These are phyloP conservation scores for Apostasia ramifera DNA, from an alignment of 106 monocot genomes.

Conservation along the genomic window DNA sequence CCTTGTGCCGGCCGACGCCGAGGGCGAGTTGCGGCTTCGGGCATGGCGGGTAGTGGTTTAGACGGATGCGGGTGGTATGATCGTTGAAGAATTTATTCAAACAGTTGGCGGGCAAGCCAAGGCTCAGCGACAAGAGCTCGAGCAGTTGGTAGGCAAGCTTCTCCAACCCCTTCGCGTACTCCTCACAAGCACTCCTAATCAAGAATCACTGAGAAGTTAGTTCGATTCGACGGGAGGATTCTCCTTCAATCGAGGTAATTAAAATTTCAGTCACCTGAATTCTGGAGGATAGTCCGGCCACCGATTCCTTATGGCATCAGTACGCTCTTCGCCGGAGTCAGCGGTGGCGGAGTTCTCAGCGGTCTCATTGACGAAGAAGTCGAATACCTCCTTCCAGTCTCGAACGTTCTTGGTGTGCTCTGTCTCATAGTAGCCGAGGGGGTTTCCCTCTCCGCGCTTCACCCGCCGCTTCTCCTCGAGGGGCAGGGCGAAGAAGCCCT, in stretches of 20 bases:
- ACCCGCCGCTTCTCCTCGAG: slow-evolving; percentile 47
- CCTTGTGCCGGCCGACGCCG: slow-evolving; percentile 79
- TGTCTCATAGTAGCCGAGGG: slow-evolving; percentile 39
- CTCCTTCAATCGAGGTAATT: too few relatives aligned
- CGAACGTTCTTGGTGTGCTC: slow-evolving; percentile 66
- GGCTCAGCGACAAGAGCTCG: slow-evolving; percentile 43
- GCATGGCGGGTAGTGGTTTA: slow-evolving; percentile 73
- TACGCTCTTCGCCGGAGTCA: background rate
- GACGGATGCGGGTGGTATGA: slow-evolving; percentile 34
- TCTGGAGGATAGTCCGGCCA: slow-evolving; percentile 41
- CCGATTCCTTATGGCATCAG: slow-evolving; percentile 27
- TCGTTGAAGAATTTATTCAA: slow-evolving; percentile 48
- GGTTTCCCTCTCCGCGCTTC: slow-evolving; percentile 38
- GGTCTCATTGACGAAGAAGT: slow-evolving; percentile 19
- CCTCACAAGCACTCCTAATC: slow-evolving; percentile 28
- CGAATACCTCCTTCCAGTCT: slow-evolving; percentile 68
- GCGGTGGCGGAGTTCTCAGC: background rate
- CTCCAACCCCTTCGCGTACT: slow-evolving; percentile 30
- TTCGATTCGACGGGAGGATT: too few relatives aligned
- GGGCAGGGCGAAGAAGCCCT: slow-evolving; percentile 45
- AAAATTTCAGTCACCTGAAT: slow-evolving; percentile 21
- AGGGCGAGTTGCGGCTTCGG: slow-evolving; percentile 58
- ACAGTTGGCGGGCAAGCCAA: slow-evolving; percentile 30
- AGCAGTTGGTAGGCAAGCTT: slow-evolving; percentile 46
- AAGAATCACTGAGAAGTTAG: too few relatives aligned